phyloP scores from a whole-genome alignment of 164 flowering plant species.

The Paratinospora sagittata region DNA sequence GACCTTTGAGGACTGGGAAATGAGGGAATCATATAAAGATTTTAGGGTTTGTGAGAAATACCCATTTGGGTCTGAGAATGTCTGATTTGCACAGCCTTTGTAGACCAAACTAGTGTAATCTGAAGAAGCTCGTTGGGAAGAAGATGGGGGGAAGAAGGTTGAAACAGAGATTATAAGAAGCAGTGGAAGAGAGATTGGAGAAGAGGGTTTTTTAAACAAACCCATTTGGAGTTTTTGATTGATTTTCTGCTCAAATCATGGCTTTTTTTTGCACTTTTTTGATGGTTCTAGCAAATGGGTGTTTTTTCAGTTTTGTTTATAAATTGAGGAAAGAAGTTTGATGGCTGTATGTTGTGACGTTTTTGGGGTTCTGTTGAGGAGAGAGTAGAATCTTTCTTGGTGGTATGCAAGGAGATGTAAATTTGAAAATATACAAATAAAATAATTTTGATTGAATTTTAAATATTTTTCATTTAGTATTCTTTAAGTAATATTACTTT shows the following conservation, averaged over 20 bases:
- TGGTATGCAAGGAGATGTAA: not conserved
- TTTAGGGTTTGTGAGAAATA: slow-evolving; percentile 40
- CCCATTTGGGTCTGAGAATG: slow-evolving; percentile 56
- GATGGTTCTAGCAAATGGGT: slow-evolving; percentile 20
- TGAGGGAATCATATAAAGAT: slow-evolving; percentile 30
- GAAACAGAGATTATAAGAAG: slow-evolving; percentile 14
- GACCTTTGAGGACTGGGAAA: slow-evolving; percentile 32
- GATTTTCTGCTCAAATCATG: slow-evolving; percentile 37
- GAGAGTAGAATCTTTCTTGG: not conserved
- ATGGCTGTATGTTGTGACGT: not conserved
- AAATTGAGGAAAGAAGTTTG: too few relatives aligned
- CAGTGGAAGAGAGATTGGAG: slow-evolving; percentile 10
- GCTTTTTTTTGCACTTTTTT: slow-evolving; percentile 10
- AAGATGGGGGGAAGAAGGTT: slow-evolving; percentile 20
- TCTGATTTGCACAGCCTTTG: slow-evolving; percentile 72
- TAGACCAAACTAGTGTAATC: slow-evolving; percentile 52
- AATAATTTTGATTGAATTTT: not conserved
- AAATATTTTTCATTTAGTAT: too few relatives aligned
- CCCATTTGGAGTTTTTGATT: slow-evolving; percentile 36
- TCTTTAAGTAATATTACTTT: too few relatives aligned
- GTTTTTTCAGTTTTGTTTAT: not conserved
- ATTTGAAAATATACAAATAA: not conserved
- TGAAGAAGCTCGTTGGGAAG: slow-evolving; percentile 33
- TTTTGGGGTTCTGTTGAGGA: not conserved
- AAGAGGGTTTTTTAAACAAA: slow-evolving; percentile 19